Percentiles rank a stretch among this genome's conserved stretches.
Evolutionary conservation across 1,139 yeast species (phyloP).

Genomic region (Yamadazyma aaseri): DNA sequence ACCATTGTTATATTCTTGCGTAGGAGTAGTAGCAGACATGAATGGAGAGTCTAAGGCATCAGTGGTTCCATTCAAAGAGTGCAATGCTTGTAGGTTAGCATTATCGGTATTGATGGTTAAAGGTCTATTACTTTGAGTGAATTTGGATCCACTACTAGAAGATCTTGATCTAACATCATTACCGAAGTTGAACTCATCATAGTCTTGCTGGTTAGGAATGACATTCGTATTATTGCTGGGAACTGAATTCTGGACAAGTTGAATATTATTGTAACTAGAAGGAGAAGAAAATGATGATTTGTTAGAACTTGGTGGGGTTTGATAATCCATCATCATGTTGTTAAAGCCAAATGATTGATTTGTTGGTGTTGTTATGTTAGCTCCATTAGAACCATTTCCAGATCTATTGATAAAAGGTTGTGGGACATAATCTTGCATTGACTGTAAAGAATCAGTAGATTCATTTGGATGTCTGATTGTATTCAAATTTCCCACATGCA

Average conservation of each 20-base stretch:
- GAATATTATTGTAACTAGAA: conserved; percentile 17
- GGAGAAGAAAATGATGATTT: conserved; percentile 35
- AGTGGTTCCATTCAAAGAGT: conserved; percentile 26
- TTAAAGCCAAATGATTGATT: conserved; percentile 14
- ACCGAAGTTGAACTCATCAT: conserved; percentile 27
- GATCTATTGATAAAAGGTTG: conserved; percentile 38
- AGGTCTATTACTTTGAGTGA: conserved; percentile 32
- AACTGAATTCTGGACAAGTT: conserved; percentile 16
- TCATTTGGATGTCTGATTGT: conserved; percentile 31
- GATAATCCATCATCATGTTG: conserved; percentile 42
- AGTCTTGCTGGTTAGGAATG: conserved; percentile 15
- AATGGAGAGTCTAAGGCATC: conserved; percentile 44
- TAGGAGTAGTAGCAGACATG: conserved; percentile 41
- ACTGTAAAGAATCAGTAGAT: conserved; percentile 45
- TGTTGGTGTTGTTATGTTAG: conserved; percentile 12
- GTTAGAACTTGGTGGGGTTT: conserved; percentile 43
- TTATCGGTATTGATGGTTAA: conserved; percentile 43
- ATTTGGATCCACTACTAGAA: conserved; percentile 19
- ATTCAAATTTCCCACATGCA: conserved; percentile 46
- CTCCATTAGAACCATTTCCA: conserved; percentile 14
- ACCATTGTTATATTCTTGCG: conserved; percentile 28
- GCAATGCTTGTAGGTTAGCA: conserved; percentile 29
- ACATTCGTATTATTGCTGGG: conserved; percentile 1
- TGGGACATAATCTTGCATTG: conserved; percentile 47
- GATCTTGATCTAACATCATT: conserved; percentile 12